Evolutionary conservation across 2,329 filamentous ascomycete genomes (phyloP).

Genomic region (Fusarium secorum): DNA sequence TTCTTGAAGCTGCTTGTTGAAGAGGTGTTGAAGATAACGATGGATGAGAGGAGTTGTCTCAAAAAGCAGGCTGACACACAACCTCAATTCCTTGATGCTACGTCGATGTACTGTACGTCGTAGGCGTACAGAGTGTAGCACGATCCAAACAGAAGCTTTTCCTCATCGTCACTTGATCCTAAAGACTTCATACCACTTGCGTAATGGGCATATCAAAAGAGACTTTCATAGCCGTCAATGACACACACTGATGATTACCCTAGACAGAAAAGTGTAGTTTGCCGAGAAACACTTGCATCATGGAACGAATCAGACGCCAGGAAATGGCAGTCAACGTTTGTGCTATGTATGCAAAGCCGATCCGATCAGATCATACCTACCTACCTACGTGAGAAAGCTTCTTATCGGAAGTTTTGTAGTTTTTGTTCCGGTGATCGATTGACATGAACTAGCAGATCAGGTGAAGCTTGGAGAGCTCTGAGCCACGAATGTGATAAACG

Average conservation of each 20-base stretch:
- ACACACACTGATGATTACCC: slow-evolving; percentile 24
- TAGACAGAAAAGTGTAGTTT: slow-evolving; percentile 7
- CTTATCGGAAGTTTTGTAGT: neutral
- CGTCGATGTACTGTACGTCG: slow-evolving; percentile 9
- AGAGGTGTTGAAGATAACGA: neutral
- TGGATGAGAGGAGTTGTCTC: slow-evolving; percentile 9
- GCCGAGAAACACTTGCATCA: slow-evolving; percentile 4
- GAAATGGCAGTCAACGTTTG: slow-evolving; percentile 8
- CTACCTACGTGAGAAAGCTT: neutral
- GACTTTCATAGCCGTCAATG: slow-evolving; percentile 8
- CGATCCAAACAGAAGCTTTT: neutral
- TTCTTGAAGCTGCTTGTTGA: neutral
- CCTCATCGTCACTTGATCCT: slow-evolving; percentile 12
- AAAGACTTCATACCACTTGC: slow-evolving; percentile 15
- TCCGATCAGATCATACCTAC: neutral
- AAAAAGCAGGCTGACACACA: slow-evolving; percentile 14
- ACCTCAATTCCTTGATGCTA: slow-evolving; percentile 9
- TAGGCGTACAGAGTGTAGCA: neutral
- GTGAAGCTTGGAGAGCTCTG: slow-evolving; percentile 1
- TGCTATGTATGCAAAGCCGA: slow-evolving; percentile 23
- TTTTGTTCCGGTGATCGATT: neutral
- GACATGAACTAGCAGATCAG: slow-evolving; percentile 1
- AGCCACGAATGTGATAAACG: neutral
- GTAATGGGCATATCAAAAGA: slow-evolving; percentile 22
- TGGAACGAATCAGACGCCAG: slow-evolving; percentile 17